phyloP scores from a whole-genome alignment of 306 rosid genomes.

The Cicer bijugum region DNA sequence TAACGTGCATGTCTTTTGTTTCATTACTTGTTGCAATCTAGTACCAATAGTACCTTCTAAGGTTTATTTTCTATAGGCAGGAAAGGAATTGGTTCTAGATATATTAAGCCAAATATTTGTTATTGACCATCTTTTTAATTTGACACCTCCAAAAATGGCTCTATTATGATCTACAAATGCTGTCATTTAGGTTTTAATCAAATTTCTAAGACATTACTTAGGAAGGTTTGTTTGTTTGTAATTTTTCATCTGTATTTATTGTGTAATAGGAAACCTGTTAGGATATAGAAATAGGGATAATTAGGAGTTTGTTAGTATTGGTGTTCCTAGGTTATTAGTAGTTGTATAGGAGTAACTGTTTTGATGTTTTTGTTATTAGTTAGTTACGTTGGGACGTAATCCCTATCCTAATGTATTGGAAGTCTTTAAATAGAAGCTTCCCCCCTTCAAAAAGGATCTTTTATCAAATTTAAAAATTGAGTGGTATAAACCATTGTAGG shows the following conservation, averaged over 20 bases:
- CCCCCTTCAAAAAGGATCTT: too few relatives aligned
- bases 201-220: slow-evolving; percentile 9
- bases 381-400: too few relatives aligned
- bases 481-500: too few relatives aligned
- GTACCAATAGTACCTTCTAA: slow-evolving; percentile 9
- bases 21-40: slow-evolving; percentile 24
- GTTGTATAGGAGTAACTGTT: too few relatives aligned
- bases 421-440: too few relatives aligned
- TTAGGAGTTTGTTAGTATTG: too few relatives aligned
- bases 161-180: slow-evolving; percentile 18
- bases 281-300: too few relatives aligned
- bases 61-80: slow-evolving; percentile 27
- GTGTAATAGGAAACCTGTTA: slow-evolving; percentile 18
- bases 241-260: slow-evolving; percentile 23
- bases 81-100: neutral
- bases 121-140: slow-evolving; percentile 29
- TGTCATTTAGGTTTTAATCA: slow-evolving; percentile 12
- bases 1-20: slow-evolving; percentile 24
- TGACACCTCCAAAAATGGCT: slow-evolving; percentile 1
- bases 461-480: too few relatives aligned
- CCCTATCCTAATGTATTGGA: too few relatives aligned
- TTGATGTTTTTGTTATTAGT: too few relatives aligned
- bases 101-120: slow-evolving; percentile 29
- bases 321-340: too few relatives aligned
- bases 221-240: neutral